These are phyloP conservation scores for Chlorella vulgaris DNA, from an alignment of 139 green algal genomes.

Conservation along the genomic window DNA sequence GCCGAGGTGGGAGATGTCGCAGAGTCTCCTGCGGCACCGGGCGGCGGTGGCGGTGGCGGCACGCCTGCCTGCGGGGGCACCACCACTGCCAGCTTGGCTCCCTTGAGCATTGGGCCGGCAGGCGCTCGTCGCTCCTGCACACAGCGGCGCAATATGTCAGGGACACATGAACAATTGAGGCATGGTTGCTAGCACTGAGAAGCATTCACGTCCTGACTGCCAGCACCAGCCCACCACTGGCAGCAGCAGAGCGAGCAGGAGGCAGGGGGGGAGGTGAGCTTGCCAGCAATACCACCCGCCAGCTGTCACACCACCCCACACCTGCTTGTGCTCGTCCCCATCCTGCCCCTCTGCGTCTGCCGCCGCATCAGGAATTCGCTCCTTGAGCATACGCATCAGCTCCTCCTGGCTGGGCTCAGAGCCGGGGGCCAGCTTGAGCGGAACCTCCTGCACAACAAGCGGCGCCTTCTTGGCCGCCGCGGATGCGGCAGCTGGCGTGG, in stretches of 20 bases:
- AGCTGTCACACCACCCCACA: background rate
- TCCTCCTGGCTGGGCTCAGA: conserved; percentile 7
- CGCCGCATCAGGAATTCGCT: background rate
- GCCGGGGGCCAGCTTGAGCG: background rate
- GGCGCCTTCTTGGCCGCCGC: background rate
- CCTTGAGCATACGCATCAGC: background rate
- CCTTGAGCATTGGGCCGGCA: background rate
- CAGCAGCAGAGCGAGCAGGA: background rate
- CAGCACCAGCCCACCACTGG: background rate
- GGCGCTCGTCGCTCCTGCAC: background rate
- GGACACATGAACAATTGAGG: background rate
- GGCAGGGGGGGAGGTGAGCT: too few relatives aligned
- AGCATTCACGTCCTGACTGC: too few relatives aligned
- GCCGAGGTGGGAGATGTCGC: background rate
- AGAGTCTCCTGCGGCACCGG: background rate
- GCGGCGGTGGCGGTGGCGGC: background rate
- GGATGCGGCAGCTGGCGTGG: background rate
- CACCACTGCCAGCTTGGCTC: conserved; percentile 4
- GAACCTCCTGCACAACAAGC: conserved; percentile 1
- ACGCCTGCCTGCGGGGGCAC: background rate
- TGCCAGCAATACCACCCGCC: too few relatives aligned
- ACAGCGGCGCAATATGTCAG: background rate
- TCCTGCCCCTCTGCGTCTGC: background rate
- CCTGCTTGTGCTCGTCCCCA: conserved; percentile 2
- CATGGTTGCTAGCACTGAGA: background rate